Conservation (phyloP, 1,284 basidiomycete genomes). For the Cutaneotrichosporon sp. region DNA sequence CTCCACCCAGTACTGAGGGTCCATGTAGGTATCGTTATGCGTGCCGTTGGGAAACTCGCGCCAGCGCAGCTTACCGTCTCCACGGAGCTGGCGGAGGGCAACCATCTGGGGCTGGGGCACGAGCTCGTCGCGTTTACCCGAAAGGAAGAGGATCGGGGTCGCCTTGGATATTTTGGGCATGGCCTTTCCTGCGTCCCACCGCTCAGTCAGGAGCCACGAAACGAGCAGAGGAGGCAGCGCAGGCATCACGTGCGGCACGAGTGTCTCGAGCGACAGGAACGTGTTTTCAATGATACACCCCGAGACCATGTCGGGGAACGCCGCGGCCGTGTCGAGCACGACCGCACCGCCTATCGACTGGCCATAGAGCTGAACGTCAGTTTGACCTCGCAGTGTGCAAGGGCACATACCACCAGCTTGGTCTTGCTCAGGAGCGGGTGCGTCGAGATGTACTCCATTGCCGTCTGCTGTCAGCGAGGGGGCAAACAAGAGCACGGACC, state of each 20-base stretch:
- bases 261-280: constrained; percentile 70
- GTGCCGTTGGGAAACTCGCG: constrained; percentile 59
- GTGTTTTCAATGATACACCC: constrained; percentile 82
- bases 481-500: constrained; percentile 50
- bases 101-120: constrained; percentile 83
- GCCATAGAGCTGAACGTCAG: constrained; percentile 60
- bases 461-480: constrained; percentile 44
- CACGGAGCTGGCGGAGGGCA: constrained; percentile 58
- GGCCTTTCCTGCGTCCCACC: constrained; percentile 76
- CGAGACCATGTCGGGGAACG: constrained; percentile 64
- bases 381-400: neutral
- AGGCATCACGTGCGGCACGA: constrained; percentile 78
- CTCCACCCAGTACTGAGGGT: constrained; percentile 61
- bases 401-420: constrained; percentile 31
- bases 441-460: constrained; percentile 67
- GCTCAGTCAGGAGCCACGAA: constrained; percentile 52
- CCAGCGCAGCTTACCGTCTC: constrained; percentile 51
- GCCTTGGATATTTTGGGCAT: constrained; percentile 62
- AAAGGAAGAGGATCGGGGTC: constrained; percentile 81
- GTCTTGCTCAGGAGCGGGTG: constrained; percentile 66
- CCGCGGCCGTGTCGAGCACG: constrained; percentile 75
- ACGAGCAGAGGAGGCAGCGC: constrained; percentile 58
- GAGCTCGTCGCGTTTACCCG: constrained; percentile 70
- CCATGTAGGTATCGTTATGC: constrained; percentile 70
- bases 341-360: constrained; percentile 98